These are phyloP conservation scores for Flueggea neowawraea DNA, from an alignment of 441 rosid species.

Conservation along the genomic window DNA sequence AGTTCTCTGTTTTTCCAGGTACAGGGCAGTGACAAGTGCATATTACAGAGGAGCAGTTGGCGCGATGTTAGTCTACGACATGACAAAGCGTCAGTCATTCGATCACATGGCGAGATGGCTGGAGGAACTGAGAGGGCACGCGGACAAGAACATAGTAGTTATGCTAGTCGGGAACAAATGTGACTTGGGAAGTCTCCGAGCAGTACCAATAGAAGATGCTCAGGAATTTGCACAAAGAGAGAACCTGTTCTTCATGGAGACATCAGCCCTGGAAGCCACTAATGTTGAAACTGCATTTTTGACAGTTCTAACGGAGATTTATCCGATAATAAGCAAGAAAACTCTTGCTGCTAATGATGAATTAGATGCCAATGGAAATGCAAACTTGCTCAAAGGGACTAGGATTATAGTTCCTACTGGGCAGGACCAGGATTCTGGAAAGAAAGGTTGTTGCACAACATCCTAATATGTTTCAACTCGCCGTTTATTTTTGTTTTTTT, in stretches of 20 bases:
- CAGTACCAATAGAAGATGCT: constrained; percentile 68
- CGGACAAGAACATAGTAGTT: constrained; percentile 57
- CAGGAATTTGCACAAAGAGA: constrained; percentile 75
- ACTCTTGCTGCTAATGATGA: constrained; percentile 46
- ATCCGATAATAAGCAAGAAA: constrained; percentile 66
- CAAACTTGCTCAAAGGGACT: constrained; percentile 61
- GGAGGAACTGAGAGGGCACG: constrained; percentile 46
- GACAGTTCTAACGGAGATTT: constrained; percentile 62
- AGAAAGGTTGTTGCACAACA: constrained; percentile 21
- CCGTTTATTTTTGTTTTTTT: constrained; percentile 5
- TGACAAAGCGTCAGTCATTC: constrained; percentile 42
- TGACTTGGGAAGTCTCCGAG: constrained; percentile 73
- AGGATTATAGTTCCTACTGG: constrained; percentile 49
- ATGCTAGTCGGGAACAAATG: constrained; percentile 95
- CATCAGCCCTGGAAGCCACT: constrained; percentile 78
- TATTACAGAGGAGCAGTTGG: constrained; percentile 83
- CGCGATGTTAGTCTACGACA: constrained; percentile 54
- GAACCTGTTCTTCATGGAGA: constrained; percentile 85
- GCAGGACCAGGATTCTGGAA: constrained; percentile 36
- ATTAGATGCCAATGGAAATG: constrained; percentile 29
- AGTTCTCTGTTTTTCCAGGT: constrained; percentile 28
- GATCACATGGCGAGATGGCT: constrained; percentile 54
- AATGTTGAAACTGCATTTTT: constrained; percentile 79
- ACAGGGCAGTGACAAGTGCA: constrained; percentile 76
- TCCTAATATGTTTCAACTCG: not conserved